These are phyloP conservation scores for Domatiomyces catenatus DNA, from an alignment of 2,329 filamentous ascomycete species.

Conservation along the genomic window DNA sequence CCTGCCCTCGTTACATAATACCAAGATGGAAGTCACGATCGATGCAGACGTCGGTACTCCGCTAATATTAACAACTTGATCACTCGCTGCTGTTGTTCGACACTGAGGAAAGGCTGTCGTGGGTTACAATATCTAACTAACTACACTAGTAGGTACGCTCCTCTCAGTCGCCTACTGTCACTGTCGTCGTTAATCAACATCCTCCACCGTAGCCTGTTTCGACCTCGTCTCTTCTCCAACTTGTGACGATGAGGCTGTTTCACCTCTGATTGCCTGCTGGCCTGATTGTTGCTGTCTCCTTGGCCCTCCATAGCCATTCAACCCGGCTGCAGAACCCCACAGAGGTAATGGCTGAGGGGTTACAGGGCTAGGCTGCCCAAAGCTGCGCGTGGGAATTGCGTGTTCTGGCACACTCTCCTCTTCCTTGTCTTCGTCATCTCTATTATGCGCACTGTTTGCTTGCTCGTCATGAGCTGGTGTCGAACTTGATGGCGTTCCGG, in stretches of 20 bases:
- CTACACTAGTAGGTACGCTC: too few relatives aligned
- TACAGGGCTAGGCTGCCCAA: background rate
- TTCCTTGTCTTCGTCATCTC: background rate
- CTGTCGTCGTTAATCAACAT: conserved; percentile 19
- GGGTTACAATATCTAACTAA: too few relatives aligned
- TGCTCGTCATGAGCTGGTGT: background rate
- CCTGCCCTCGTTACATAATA: too few relatives aligned
- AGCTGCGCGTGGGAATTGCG: background rate
- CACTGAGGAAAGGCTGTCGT: too few relatives aligned
- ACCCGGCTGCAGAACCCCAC: conserved; percentile 3
- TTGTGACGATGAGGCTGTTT: background rate
- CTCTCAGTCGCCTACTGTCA: conserved; percentile 5
- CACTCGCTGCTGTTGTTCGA: too few relatives aligned
- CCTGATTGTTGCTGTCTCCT: background rate
- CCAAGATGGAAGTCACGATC: too few relatives aligned
- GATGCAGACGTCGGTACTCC: too few relatives aligned
- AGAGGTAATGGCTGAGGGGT: conserved; percentile 3
- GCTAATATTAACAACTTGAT: too few relatives aligned
- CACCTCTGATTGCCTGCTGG: conserved; percentile 1
- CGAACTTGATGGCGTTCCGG: background rate
- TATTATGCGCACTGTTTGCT: background rate
- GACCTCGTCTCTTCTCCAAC: conserved; percentile 21
- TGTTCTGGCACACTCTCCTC: background rate
- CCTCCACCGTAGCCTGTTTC: conserved; percentile 27
- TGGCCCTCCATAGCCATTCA: background rate